These are phyloP conservation scores for Bondarzewia mesenterica DNA, from an alignment of 1,284 basidiomycete genomes.

Conservation along the genomic window DNA sequence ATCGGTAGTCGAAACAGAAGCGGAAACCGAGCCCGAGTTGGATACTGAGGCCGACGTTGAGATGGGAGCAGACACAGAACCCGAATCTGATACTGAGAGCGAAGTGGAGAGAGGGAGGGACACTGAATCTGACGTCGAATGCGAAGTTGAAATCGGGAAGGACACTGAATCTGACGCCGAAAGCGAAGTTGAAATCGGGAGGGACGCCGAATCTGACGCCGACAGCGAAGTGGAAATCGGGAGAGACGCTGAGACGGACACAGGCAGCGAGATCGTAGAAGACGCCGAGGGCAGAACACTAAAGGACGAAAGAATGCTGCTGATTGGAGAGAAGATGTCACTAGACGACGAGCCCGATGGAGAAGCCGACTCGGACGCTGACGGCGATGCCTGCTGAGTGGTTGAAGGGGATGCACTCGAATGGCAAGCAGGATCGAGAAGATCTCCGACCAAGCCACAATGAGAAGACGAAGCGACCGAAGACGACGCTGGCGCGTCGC, in stretches of 20 bases:
- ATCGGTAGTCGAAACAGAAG: neutral
- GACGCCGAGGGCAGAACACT: neutral
- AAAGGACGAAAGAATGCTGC: no score
- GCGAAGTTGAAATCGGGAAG: slow-evolving; percentile 2
- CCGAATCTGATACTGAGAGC: neutral
- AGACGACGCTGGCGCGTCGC: slow-evolving; percentile 1
- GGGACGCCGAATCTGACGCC: neutral
- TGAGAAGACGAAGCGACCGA: neutral
- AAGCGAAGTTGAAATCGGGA: neutral
- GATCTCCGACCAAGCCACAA: neutral
- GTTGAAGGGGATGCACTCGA: neutral
- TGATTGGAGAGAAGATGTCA: no score
- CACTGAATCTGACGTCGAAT: slow-evolving; percentile 4
- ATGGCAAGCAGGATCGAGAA: slow-evolving; percentile 3
- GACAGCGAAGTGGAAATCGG: slow-evolving; percentile 1
- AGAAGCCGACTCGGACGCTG: slow-evolving; percentile 2
- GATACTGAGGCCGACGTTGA: neutral
- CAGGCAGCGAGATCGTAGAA: slow-evolving; percentile 6
- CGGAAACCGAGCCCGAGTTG: neutral
- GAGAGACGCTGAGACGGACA: neutral
- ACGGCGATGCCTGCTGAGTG: slow-evolving; percentile 1
- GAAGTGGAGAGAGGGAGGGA: no score
- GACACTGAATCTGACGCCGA: neutral
- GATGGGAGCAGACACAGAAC: neutral
- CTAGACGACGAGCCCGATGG: slow-evolving; percentile 6